Evolutionary conservation across 2,329 filamentous ascomycete species (phyloP), one percentile per base, ranked within the genome.

Genomic region (Colletotrichum eremochloae): DNA sequence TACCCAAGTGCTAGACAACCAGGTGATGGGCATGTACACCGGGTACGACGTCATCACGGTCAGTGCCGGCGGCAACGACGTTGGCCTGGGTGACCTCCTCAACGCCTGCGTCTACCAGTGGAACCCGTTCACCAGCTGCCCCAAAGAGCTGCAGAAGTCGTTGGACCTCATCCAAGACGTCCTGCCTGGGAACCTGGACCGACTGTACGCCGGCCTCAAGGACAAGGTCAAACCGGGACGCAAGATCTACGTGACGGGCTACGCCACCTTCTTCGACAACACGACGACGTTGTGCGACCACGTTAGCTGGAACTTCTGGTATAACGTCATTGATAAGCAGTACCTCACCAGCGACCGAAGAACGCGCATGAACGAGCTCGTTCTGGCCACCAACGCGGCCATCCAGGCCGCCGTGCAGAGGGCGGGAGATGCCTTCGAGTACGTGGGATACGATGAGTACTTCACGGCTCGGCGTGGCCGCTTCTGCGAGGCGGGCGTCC

Each of bases 61-160:
- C 75, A 82, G 80, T 1, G 81, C 80, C 1, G 81, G 81, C 33
- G 81, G 81, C 2, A 83, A 83, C 58, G 81, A 83, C 62, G 69
- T 82, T 2, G 82, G 81, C 61, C 76, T 83, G 8, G 67, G 73
- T 33, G 64, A 12, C 11, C 67, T 74, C 50, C 75, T 77, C 60
- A 71, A 74, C 44, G 63, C 31, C 5, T 79, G 78, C 67, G 63
- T 79, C 53, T n/a, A 78, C 48, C 8, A 75, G 36, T 61, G 74
- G 2, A 61, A 61, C 40, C 77, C 52, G n/a, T 18, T 63, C 15
- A 68, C 68, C 67, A 74, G 76, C 24, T 40, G 42, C 7, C 29
- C 61, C 3, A 66, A 63, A 53, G 76, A 76, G 62, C 78, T 79
- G 2, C 57, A 76, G 53, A 64, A 73, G 4, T 79, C 79, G 58